Base-by-base conservation (phyloP, 257 asterid genomes). In the Solanum corneliomulleri region DNA sequence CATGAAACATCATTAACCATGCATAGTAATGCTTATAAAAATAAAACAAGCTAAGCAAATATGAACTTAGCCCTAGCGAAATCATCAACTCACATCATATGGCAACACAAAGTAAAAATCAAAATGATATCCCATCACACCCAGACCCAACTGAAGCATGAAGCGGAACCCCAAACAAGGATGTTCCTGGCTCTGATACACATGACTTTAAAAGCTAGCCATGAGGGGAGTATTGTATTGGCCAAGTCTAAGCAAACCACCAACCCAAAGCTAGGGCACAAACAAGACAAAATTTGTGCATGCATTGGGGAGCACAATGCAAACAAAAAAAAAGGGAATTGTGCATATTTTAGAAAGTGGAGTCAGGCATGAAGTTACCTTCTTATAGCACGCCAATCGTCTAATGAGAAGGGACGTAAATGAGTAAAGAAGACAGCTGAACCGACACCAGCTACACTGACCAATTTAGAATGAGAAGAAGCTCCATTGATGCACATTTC, bases 361-460 rank as follows among this genome's bases (percentile, higher is more conserved):
- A 5, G 39, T 37, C 39, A 29, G 35, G 12, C 75, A 69, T 69
- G 41, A 69, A 29, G 9, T 27, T 87, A 95, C 99, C 99, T 95
- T 86, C 94, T 93, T 81, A 97, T 96, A 37, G 97, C 88, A 60
- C 91, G 94, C 99, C 98, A 97, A 83, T 97, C 95, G 69, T 93
- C 91, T 83, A 92, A 89, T 9, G 98, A 95, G 85, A 97, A 97
- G 1, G 99, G 96, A 37, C 76, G 89, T 81, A 91, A 91, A 86
- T 91, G 90, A 82, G 95, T 94, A 90, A 97, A 97, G 94, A 93
- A 95, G 88, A 97, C 98, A 0, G 99, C 98, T 8, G 99, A 93
- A 9, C 99, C 99, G 4, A 97, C 84, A 15, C 99, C 99, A 62
- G 99, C 97, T 69, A 97, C 95, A 83, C 98, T 96, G 87, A 95